Evolutionary conservation across 2,329 filamentous ascomycete species (phyloP), one percentile per base, ranked within the genome.

Genomic region (Aureobasidium vineae): DNA sequence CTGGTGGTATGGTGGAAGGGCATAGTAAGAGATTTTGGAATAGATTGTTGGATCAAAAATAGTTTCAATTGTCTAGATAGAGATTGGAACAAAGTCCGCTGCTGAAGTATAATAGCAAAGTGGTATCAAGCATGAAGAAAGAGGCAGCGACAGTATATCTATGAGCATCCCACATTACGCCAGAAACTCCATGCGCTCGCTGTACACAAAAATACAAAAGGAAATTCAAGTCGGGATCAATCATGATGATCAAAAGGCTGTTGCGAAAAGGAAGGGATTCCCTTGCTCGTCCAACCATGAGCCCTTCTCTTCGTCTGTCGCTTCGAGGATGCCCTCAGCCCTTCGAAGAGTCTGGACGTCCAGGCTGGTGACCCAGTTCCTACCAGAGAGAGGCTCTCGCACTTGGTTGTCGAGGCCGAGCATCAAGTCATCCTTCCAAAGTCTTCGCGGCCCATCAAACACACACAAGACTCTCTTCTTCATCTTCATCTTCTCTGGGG

Each of bases 381-480:
- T 87, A 31, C 86, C 75, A 1, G 74, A 74, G 68, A 97, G 84
- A 77, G 88, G 88, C 77, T 97, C 84, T 74, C 94, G 91, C 43
- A 98, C 92, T 79, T 99, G 95, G 74, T 95, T 93, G 72, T 97
- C 92, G 19, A 90, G 92, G 72, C 93, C 92, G 59, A 99, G 88
- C 92, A 97, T 96, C 92, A 98, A 95, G 79, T 99, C 95, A 75
- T 99, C 95, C 82, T 98, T 98, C 85, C 91, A 95, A 59, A 99
- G 84, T 49, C 94, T 88, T 63, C 93, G 88, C 19, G 85, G 85
- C 0, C 95, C 95, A 74, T 98, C 92, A 73, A 96, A 99, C 23
- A 96, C 91, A 70, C 92, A 92, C 73, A 98, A 84, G 65, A 97
- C 92, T 33, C 95, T 90, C 86, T 97, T 97, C 86, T 96, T 97